Evolutionary conservation across 1,139 yeast genomes (phyloP).

Genomic region (Yamadazyma atlantica): DNA sequence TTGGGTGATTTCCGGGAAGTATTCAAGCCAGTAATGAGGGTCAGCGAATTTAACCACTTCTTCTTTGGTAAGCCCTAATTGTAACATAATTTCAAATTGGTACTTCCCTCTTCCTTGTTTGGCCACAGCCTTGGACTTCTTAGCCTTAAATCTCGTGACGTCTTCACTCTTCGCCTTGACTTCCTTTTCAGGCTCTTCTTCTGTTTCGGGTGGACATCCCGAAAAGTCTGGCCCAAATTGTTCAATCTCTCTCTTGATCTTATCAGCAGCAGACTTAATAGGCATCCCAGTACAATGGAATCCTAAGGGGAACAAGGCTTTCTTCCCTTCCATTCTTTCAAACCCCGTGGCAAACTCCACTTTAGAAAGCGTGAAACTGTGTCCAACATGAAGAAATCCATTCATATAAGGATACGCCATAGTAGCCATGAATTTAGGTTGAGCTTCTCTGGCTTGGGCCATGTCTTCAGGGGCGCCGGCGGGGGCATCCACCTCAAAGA

Average conservation of each 20-base stretch:
- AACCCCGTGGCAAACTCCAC: constrained; percentile 93
- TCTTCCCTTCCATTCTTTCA: constrained; percentile 91
- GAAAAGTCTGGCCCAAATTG: constrained; percentile 82
- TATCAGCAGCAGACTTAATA: constrained; percentile 94
- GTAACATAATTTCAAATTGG: constrained; percentile 95
- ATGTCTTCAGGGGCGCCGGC: constrained; percentile 57
- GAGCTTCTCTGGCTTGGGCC: constrained; percentile 71
- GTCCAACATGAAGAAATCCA: constrained; percentile 98
- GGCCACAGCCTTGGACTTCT: constrained; percentile 89
- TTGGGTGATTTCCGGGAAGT: constrained; percentile 89
- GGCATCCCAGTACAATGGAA: constrained; percentile 99
- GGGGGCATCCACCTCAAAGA: constrained; percentile 89
- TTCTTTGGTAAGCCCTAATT: constrained; percentile 79
- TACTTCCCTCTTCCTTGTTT: constrained; percentile 92
- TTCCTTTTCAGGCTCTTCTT: constrained; percentile 32
- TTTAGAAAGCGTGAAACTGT: constrained; percentile 91
- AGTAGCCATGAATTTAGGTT: constrained; percentile 87
- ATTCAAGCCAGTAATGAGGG: constrained; percentile 81
- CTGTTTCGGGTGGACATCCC: constrained; percentile 59
- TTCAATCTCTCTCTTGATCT: constrained; percentile 89
- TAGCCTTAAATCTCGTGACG: constrained; percentile 86
- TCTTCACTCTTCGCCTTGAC: constrained; percentile 57
- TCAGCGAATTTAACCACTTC: constrained; percentile 89
- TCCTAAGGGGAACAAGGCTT: constrained; percentile 93
- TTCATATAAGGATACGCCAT: constrained; percentile 99